Evolutionary conservation across 78 protist genomes (phyloP), one percentile per base, ranked within the genome.

Genomic region (Dictyostelium citrinum): DNA sequence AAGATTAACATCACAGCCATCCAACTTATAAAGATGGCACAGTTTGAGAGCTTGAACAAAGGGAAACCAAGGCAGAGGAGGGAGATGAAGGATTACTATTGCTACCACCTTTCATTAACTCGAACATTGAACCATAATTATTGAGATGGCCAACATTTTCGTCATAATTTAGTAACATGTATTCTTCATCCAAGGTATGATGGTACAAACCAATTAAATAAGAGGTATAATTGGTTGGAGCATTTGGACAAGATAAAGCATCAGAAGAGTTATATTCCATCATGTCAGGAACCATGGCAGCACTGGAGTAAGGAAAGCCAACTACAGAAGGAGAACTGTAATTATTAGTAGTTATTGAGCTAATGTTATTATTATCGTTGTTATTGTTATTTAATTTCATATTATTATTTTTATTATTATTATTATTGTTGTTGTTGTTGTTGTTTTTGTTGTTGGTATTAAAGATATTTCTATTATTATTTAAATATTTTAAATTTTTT

Each of bases 101-200:
- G 45, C 35, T 20, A 24, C 33, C 41, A 9, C 41, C 55, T 37
- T 74, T 74, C 22, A 74, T 39, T 41, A 74, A 74, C 12, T 74
- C 81, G 9, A 74, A 74, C 81, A 74, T 74, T 33, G 81, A 74
- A 1, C 81, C 81, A 74, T 74, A 74, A n/a, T 74, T 74, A 17
- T 39, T 33, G 10, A 74, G 22, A 39, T 74, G 24, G 31, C 20
- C 81, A 39, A 16, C 58, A 20, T 37, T 39, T n/a, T 37, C 55
- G 45, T 74, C 58, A 22, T 33, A 33, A 71, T 17, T 17, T 71
- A 71, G 45, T 12, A 31, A 17, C 45, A 27, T 1, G 27, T 71
- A 17, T 1, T 64, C 72, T 27, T 64, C 72, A 64, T 27, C 29
- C 72, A 27, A 64, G 72, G 29, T 64, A 64, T 70, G 77, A 24